A percentile compares a stretch with the other conserved stretches of the same genome.
Conservation (phyloP, 1,284 basidiomycete species). For the Malassezia caprae region DNA sequence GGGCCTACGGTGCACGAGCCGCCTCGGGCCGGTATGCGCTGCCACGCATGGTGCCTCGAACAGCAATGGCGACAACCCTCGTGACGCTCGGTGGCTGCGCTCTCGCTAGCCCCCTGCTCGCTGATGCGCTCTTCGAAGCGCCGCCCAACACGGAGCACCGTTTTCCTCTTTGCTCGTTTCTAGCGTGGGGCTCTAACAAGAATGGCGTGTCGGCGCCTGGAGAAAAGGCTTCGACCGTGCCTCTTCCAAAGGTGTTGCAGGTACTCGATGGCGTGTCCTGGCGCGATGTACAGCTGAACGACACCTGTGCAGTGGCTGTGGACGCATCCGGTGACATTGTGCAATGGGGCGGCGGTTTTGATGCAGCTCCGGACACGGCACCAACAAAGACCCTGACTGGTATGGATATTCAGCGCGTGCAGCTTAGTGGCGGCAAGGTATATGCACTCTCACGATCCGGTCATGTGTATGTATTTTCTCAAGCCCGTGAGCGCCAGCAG, state of each 20-base stretch:
- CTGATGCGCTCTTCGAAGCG: background rate
- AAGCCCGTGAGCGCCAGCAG: slow-evolving; percentile 23
- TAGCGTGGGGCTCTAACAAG: slow-evolving; percentile 12
- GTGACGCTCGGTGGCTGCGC: background rate
- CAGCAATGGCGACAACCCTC: background rate
- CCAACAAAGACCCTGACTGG: slow-evolving; percentile 39
- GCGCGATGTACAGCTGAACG: slow-evolving; percentile 36
- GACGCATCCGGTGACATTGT: slow-evolving; percentile 59
- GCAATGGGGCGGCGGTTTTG: slow-evolving; percentile 47
- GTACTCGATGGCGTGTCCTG: slow-evolving; percentile 41
- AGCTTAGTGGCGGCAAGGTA: slow-evolving; percentile 37
- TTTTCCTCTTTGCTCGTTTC: slow-evolving; percentile 3
- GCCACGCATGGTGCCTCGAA: background rate
- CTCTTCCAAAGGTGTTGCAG: slow-evolving; percentile 21
- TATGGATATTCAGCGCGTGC: slow-evolving; percentile 40
- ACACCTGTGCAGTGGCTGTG: slow-evolving; percentile 42
- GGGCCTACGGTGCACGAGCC: background rate
- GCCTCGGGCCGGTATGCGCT: background rate
- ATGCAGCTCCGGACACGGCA: slow-evolving; percentile 18
- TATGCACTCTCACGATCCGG: slow-evolving; percentile 37
- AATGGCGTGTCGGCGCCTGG: background rate
- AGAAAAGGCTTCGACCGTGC: background rate
- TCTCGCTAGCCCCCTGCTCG: background rate
- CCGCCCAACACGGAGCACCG: slow-evolving; percentile 8
- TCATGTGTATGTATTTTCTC: slow-evolving; percentile 41